These are phyloP conservation scores for Aspergillus awamori DNA, from an alignment of 2,329 filamentous ascomycete genomes.

Conservation along the genomic window DNA sequence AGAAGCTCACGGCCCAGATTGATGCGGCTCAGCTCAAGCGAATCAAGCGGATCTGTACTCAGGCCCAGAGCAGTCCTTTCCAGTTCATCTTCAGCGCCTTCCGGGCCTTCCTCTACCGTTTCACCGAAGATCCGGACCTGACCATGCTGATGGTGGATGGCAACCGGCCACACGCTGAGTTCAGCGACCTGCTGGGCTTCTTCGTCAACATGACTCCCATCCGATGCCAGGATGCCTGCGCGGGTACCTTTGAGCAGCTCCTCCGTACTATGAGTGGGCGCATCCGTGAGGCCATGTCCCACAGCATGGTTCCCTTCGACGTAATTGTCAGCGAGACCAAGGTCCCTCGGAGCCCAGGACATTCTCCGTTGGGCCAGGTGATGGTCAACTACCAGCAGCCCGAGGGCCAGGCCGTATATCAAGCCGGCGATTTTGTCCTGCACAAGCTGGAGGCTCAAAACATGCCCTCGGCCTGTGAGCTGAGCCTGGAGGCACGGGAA, in stretches of 20 bases:
- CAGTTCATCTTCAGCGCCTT: slow-evolving; percentile 7
- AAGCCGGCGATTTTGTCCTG: background rate
- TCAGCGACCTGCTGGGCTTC: slow-evolving; percentile 1
- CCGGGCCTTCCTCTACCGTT: slow-evolving; percentile 7
- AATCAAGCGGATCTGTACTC: slow-evolving; percentile 8
- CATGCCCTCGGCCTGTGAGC: slow-evolving; percentile 2
- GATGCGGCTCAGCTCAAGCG: background rate
- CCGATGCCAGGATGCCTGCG: background rate
- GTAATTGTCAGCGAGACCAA: slow-evolving; percentile 1
- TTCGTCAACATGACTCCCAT: slow-evolving; percentile 10
- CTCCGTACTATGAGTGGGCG: background rate
- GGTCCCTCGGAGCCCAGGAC: background rate
- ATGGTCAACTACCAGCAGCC: slow-evolving; percentile 6
- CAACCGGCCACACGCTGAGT: slow-evolving; percentile 3
- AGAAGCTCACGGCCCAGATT: background rate
- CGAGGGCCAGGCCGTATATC: background rate
- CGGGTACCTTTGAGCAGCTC: background rate
- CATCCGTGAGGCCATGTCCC: background rate
- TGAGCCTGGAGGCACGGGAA: slow-evolving; percentile 4
- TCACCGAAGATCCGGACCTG: slow-evolving; percentile 2
- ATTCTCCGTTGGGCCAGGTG: slow-evolving; percentile 8
- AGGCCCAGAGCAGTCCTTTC: background rate
- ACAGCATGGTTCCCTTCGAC: slow-evolving; percentile 3
- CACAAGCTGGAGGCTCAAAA: background rate
- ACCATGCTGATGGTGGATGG: slow-evolving; percentile 8